These are phyloP conservation scores for Aspergillus fumigatus DNA, from an alignment of 2,329 filamentous ascomycete species.

Conservation along the genomic window DNA sequence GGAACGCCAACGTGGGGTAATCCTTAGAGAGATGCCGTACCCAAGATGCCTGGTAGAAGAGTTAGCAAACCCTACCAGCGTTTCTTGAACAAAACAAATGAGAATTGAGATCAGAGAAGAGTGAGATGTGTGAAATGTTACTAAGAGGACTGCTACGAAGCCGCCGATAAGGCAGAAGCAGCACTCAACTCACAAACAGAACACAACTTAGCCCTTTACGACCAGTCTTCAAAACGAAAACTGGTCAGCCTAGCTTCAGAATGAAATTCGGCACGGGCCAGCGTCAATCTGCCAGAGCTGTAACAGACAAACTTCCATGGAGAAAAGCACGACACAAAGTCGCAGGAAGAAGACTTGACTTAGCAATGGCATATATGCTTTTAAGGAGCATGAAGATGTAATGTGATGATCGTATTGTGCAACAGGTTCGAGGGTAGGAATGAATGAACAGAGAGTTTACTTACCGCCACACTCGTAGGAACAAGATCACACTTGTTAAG, in stretches of 20 bases:
- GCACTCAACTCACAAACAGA: conserved; percentile 96
- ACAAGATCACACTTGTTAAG: conserved; percentile 92
- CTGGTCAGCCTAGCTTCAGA: conserved; percentile 64
- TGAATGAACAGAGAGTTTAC: conserved; percentile 42
- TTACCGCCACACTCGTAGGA: conserved; percentile 89
- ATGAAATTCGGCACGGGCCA: conserved; percentile 63
- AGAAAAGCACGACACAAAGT: conserved; percentile 48
- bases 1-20: conserved; percentile 90
- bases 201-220: conserved; percentile 71
- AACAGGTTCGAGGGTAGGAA: conserved; percentile 4
- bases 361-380: conserved; percentile 58
- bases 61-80: conserved; percentile 27
- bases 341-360: conserved; percentile 78
- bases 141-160: conserved; percentile 88
- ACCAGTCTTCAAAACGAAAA: conserved; percentile 85
- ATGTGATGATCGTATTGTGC: conserved; percentile 6
- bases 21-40: conserved; percentile 83
- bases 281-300: conserved; percentile 94
- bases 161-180: conserved; percentile 60
- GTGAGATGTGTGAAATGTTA: conserved; percentile 84
- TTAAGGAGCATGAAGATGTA: conserved; percentile 20
- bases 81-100: conserved; percentile 28
- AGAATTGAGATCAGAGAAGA: conserved; percentile 31
- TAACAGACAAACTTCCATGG: conserved; percentile 92
- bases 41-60: conserved; percentile 72